phyloP scores from a whole-genome alignment of 306 rosid genomes.

The Pueraria montana region DNA sequence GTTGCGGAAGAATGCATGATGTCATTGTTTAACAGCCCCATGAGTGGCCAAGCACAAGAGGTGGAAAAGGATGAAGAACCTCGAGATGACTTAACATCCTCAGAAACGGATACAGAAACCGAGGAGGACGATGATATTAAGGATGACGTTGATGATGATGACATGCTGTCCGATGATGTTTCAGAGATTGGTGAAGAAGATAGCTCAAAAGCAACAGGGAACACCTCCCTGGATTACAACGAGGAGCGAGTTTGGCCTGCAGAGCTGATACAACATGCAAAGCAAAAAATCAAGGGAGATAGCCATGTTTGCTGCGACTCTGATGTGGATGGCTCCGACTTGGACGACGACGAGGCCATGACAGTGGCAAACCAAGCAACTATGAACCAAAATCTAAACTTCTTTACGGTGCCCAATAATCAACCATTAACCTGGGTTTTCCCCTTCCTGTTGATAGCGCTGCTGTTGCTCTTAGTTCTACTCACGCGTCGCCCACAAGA shows the following conservation, averaged over 20 bases:
- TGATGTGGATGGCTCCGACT: not conserved
- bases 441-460: conserved; percentile 42
- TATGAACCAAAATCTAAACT: conserved; percentile 6
- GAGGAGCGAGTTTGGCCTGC: conserved; percentile 49
- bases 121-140: conserved; percentile 41
- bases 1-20: not conserved
- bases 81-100: conserved; percentile 31
- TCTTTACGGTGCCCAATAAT: not conserved
- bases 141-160: not conserved
- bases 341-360: not conserved
- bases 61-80: conserved; percentile 45
- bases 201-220: conserved; percentile 42
- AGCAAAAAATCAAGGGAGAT: conserved; percentile 31
- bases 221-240: conserved; percentile 46
- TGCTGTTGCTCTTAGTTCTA: conserved; percentile 44
- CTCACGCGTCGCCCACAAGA: conserved; percentile 36
- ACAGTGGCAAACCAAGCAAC: not conserved
- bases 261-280: conserved; percentile 41
- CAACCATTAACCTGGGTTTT: conserved; percentile 48
- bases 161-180: conserved; percentile 15
- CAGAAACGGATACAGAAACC: conserved; percentile 40
- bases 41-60: conserved; percentile 32
- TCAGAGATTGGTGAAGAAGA: conserved; percentile 38
- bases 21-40: not conserved
- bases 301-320: not conserved